A percentile compares a stretch with the other conserved stretches of the same genome.
Evolutionary conservation across 2,329 filamentous ascomycete genomes (phyloP).

Genomic region (Cryphonectria carpinicola): DNA sequence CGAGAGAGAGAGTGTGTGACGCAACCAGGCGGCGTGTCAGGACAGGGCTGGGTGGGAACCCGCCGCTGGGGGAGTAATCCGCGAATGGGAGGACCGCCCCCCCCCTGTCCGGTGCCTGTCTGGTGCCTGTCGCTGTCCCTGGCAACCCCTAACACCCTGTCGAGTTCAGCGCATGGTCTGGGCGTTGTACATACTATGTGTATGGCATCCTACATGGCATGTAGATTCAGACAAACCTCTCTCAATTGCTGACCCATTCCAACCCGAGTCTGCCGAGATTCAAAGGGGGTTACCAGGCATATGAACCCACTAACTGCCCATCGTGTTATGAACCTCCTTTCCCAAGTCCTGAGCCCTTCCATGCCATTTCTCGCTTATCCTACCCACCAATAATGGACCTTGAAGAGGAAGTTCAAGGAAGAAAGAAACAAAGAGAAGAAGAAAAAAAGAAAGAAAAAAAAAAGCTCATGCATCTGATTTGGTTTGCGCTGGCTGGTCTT

Average conservation of each 20-base stretch:
- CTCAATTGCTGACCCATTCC: neutral
- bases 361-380: neutral
- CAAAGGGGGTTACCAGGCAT: neutral
- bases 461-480: neutral
- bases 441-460: neutral
- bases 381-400: no score
- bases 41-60: neutral
- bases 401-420: no score
- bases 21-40: neutral
- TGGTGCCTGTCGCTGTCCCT: neutral
- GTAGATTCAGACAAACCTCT: neutral
- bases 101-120: neutral
- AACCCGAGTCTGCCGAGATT: neutral
- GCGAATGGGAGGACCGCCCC: neutral
- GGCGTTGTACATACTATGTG: neutral
- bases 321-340: neutral
- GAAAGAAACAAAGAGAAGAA: neutral
- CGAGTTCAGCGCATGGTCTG: neutral
- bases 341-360: neutral
- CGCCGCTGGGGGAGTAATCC: neutral
- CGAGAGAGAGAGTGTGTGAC: neutral
- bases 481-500: neutral
- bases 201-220: neutral
- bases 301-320: neutral
- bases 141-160: neutral